Percentiles rank a stretch among this genome's conserved stretches.
phyloP scores from a whole-genome alignment of 441 rosid genomes.

The Theobroma grandiflorum region DNA sequence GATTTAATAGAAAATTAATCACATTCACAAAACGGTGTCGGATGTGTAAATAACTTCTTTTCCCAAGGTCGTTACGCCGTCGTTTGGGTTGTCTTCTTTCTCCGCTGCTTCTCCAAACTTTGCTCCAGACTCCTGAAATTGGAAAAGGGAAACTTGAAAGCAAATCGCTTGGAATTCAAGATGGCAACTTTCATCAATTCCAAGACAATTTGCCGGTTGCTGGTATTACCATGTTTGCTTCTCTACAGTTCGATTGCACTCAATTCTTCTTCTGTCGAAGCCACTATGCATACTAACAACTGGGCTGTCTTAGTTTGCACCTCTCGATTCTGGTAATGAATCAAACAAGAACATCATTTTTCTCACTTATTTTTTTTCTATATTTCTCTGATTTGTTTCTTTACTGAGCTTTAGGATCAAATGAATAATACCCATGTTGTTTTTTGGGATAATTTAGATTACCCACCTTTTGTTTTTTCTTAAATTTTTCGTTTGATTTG shows the following conservation, averaged over 20 bases:
- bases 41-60: background rate
- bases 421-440: background rate
- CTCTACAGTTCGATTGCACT: conserved; percentile 41
- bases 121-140: background rate
- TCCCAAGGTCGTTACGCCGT: background rate
- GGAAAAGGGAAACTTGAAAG: background rate
- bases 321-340: conserved; percentile 88
- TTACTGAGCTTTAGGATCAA: conserved; percentile 11
- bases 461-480: background rate
- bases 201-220: conserved; percentile 30
- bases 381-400: background rate
- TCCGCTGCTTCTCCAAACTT: background rate
- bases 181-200: conserved; percentile 32
- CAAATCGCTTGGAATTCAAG: conserved; percentile 19
- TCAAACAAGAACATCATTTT: background rate
- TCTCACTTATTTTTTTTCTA: conserved; percentile 13
- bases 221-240: conserved; percentile 44
- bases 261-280: conserved; percentile 56
- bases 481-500: background rate
- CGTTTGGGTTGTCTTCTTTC: background rate
- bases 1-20: too few relatives aligned
- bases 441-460: background rate
- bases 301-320: conserved; percentile 99
- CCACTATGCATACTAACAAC: conserved; percentile 87
- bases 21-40: too few relatives aligned